Percentiles rank a stretch among this genome's conserved stretches.
Conservation (phyloP, 768 basidiomycete species). For the Rhodotorula taiwanensis region DNA sequence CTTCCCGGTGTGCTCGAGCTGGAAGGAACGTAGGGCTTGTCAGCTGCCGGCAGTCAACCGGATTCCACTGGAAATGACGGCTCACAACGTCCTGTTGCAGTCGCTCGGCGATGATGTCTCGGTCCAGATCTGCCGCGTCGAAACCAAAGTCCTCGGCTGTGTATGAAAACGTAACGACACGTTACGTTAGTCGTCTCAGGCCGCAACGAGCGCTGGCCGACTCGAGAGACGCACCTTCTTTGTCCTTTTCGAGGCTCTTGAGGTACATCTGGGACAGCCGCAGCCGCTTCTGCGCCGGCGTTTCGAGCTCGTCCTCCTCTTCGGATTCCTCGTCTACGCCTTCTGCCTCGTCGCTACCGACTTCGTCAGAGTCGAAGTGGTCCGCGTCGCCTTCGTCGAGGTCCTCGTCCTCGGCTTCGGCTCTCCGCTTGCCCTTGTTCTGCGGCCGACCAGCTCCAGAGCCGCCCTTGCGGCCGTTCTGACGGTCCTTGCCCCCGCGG, state of each 20-base stretch:
- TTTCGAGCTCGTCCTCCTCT: constrained; percentile 73
- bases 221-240: constrained; percentile 52
- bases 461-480: background rate
- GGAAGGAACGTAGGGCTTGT: too few relatives aligned
- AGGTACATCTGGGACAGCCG: constrained; percentile 85
- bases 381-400: constrained; percentile 25
- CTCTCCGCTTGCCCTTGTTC: constrained; percentile 20
- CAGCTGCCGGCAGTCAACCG: too few relatives aligned
- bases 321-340: constrained; percentile 50
- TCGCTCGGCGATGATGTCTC: constrained; percentile 79
- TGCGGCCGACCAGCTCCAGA: background rate
- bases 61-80: constrained; percentile 33
- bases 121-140: constrained; percentile 92
- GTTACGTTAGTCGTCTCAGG: too few relatives aligned
- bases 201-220: background rate
- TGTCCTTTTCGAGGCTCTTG: constrained; percentile 72
- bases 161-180: too few relatives aligned
- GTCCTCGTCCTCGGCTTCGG: constrained; percentile 23
- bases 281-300: constrained; percentile 85
- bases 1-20: constrained; percentile 76
- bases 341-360: constrained; percentile 46
- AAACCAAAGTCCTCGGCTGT: constrained; percentile 71
- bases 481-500: background rate
- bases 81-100: constrained; percentile 78
- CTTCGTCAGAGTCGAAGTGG: constrained; percentile 33